These are phyloP conservation scores for Discostella stelligera DNA, from an alignment of 352 stramenopile species.

Conservation along the genomic window DNA sequence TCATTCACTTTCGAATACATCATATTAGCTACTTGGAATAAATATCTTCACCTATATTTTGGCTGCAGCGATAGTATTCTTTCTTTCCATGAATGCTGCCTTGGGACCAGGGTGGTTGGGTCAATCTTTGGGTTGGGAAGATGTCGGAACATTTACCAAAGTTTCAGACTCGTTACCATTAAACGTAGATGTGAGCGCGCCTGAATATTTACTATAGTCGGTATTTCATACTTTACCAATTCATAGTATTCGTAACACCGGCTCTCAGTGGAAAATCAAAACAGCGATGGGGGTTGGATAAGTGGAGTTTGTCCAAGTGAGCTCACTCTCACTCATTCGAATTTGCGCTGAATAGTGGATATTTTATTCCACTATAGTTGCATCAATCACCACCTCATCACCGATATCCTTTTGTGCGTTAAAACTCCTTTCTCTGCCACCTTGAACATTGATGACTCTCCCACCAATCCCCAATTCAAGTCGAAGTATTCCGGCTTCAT, in stretches of 20 bases:
- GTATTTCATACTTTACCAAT: not conserved
- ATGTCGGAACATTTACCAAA: conserved; percentile 66
- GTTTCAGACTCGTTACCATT: conserved; percentile 64
- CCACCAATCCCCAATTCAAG: conserved; percentile 10
- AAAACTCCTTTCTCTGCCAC: not conserved
- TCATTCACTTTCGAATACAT: not conserved
- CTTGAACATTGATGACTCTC: conserved; percentile 13
- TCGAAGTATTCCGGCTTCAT: conserved; percentile 10
- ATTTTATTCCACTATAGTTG: conserved; percentile 8
- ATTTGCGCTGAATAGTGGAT: too few relatives aligned
- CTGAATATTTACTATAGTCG: conserved; percentile 61
- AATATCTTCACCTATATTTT: conserved; percentile 81
- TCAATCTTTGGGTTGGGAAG: conserved; percentile 58
- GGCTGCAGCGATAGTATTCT: conserved; percentile 61
- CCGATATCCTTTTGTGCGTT: conserved; percentile 4
- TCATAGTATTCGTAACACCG: not conserved
- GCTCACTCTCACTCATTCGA: too few relatives aligned
- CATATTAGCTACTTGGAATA: conserved; percentile 68
- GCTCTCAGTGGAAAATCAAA: not conserved
- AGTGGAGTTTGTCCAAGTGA: too few relatives aligned
- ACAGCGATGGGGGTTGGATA: not conserved
- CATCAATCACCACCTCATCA: conserved; percentile 9
- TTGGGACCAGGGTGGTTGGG: conserved; percentile 76
- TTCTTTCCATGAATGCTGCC: conserved; percentile 68
- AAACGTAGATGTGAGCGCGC: conserved; percentile 63